Base-by-base conservation (phyloP, 2,329 filamentous ascomycete genomes). In the Botrytis fabae region DNA sequence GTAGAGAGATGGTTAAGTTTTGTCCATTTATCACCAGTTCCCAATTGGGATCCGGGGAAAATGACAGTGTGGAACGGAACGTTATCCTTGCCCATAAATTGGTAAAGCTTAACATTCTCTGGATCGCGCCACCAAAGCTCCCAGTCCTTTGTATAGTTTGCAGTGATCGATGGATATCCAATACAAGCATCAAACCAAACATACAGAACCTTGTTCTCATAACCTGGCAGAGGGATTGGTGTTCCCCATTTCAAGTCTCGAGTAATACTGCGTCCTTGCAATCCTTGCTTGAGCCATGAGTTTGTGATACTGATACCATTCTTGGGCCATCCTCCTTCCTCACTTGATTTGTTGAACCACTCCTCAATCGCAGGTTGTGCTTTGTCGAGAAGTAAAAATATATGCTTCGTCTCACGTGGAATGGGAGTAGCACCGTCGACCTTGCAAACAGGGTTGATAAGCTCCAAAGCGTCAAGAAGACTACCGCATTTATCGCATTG, bases 11-110 rank as follows among this genome's bases (percentile, higher is more conserved):
- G 93, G 83, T 97, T 90, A 48, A 97, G 88, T 88, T 92, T 93
- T 66, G 94, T 97, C 95, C 95, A 98, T 75, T 91, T 90, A 78
- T 97, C 91, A 62, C 87, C 86, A 0, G 94, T 95, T 73, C 95
- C 95, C 18, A 98, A 86, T 81, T 97, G 92, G 60, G 91, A 94
- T 44, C 89, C 93, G 1, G 95, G 95, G 86, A 97, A 98, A 80
- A 97, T 94, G 79, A 97, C 93, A 62, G 92, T 93, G 84, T 97
- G 94, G 86, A 95, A 96, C 74, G 84, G 84, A 28, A 85, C 92
- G 77, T 95, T 95, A 82, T 95, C 93, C 82, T 97, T 98, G 83
- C 95, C 95, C 78, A 97, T 93, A 86, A 98, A 97, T 84, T 98
- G 95, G 82, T 96, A 97, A 20, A 98, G 88, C 80, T 92, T 89